Conservation (phyloP, 1,284 basidiomycete genomes). For the Heterobasidion irregulare region DNA sequence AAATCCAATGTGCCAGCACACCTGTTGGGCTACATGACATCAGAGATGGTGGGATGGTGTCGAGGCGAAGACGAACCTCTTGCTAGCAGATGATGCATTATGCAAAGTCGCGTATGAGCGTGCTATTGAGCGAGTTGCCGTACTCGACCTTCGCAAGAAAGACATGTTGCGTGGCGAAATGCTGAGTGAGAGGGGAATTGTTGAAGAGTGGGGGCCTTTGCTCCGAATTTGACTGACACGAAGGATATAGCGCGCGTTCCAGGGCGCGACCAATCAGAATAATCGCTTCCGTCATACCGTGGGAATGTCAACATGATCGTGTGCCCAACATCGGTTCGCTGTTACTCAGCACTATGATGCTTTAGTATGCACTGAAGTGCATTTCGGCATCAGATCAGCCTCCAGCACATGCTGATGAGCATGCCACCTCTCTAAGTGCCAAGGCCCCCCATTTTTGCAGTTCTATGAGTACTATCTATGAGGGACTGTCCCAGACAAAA, state of each 20-base stretch:
- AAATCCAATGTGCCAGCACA: conserved; percentile 20
- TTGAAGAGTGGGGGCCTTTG: neutral
- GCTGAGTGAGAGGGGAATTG: neutral
- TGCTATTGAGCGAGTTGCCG: conserved; percentile 12
- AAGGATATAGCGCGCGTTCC: neutral
- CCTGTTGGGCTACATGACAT: conserved; percentile 49
- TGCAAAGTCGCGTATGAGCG: conserved; percentile 29
- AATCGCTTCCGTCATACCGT: conserved; percentile 4
- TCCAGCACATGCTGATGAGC: too few species aligned
- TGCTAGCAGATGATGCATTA: conserved; percentile 23
- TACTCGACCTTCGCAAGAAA: conserved; percentile 5
- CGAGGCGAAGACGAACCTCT: conserved; percentile 21
- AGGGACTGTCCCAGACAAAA: too few species aligned
- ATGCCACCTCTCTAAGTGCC: too few species aligned
- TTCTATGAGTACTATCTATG: too few species aligned
- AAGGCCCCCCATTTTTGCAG: too few species aligned
- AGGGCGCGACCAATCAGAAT: conserved; percentile 2
- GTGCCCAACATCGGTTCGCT: too few species aligned
- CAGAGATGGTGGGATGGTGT: neutral
- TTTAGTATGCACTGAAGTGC: too few species aligned
- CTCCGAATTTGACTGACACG: neutral
- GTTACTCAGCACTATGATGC: too few species aligned
- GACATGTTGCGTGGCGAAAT: neutral
- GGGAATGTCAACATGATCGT: conserved; percentile 1
- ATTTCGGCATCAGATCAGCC: too few species aligned